Base-by-base conservation (phyloP, 257 asterid species). In the Schizonepeta tenuifolia region DNA sequence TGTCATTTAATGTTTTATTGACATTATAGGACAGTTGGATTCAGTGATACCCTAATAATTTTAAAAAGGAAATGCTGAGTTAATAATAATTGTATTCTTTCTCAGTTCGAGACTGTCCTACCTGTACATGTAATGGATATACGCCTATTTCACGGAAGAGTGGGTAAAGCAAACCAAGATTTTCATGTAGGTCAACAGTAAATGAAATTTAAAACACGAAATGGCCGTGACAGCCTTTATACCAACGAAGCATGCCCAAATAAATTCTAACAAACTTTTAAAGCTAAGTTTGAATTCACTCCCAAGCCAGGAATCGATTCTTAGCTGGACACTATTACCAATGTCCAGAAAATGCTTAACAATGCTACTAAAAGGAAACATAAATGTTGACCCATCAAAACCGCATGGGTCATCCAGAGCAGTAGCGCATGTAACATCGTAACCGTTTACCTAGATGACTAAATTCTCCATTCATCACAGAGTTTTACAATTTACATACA, bases 71-170 rank as follows among this genome's bases (percentile, higher is more conserved):
- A 5, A 72, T n/a, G 55, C 14, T 15, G 21, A 47, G 31, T 20
- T 53, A 20, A 53, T 18, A 7, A 20, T 9, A 50, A 36, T 2
- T 50, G 10, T n/a, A n/a, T 2, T 46, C 1, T n/a, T 46, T 75
- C 59, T 49, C 71, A 50, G 71, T 65, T 41, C 56, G 57, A 43
- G 78, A 20, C 28, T 21, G 50, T 68, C 78, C 73, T 31, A 73
- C 49, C 78, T 63, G 77, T 69, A 58, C 21, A 20, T 22, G 67
- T 65, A 46, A 74, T 72, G 18, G 72, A 55, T 9, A 70, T 47
- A 70, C 62, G 24, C 76, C 78, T 76, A 70, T 75, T 35, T 50
- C 31, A 26, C 59, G 43, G 58, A 40, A 57, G 49, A 55, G 49
- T 65, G 50, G 73, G 72, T 71, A 40, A 38, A 72, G 67, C 53